phyloP scores from a whole-genome alignment of 176 grass and related monocot species.

The Lolium perenne region DNA sequence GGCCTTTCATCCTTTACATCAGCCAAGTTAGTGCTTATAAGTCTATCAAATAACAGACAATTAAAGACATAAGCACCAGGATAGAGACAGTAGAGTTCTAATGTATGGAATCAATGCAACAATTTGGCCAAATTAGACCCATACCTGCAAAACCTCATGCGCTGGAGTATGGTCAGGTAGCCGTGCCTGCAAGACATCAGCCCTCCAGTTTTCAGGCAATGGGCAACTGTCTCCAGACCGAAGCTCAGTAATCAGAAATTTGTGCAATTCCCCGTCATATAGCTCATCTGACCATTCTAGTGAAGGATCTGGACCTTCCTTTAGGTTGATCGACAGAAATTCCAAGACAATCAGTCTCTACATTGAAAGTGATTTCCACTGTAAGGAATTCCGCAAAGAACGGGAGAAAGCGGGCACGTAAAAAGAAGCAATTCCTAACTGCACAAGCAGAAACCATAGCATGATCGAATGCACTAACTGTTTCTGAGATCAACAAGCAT shows the following conservation, averaged over 20 bases:
- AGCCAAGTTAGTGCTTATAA: not conserved
- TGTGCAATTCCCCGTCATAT: slow-evolving; percentile 62
- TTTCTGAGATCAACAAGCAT: slow-evolving; percentile 36
- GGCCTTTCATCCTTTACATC: not conserved
- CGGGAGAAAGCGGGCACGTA: not conserved
- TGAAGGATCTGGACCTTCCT: slow-evolving; percentile 34
- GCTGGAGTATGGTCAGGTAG: slow-evolving; percentile 29
- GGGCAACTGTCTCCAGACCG: slow-evolving; percentile 43
- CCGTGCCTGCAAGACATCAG: slow-evolving; percentile 20
- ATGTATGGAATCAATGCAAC: not conserved
- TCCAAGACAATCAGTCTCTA: slow-evolving; percentile 70
- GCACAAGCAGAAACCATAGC: slow-evolving; percentile 24
- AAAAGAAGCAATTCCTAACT: slow-evolving; percentile 18
- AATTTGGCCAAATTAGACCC: not conserved
- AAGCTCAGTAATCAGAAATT: slow-evolving; percentile 55
- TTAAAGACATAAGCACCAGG: not conserved
- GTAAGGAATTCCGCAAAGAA: not conserved
- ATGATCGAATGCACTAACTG: not conserved
- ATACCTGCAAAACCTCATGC: slow-evolving; percentile 67
- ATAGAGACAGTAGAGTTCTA: not conserved
- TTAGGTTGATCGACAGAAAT: slow-evolving; percentile 53
- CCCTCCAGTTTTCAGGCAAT: slow-evolving; percentile 47
- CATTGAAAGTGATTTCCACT: slow-evolving; percentile 32
- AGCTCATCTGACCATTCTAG: slow-evolving; percentile 64
- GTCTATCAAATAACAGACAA: not conserved